A percentile compares a stretch with the other conserved stretches of the same genome.
These are phyloP conservation scores for Geotrichum klebahnii DNA, from an alignment of 1,139 yeast genomes.

Conservation along the genomic window DNA sequence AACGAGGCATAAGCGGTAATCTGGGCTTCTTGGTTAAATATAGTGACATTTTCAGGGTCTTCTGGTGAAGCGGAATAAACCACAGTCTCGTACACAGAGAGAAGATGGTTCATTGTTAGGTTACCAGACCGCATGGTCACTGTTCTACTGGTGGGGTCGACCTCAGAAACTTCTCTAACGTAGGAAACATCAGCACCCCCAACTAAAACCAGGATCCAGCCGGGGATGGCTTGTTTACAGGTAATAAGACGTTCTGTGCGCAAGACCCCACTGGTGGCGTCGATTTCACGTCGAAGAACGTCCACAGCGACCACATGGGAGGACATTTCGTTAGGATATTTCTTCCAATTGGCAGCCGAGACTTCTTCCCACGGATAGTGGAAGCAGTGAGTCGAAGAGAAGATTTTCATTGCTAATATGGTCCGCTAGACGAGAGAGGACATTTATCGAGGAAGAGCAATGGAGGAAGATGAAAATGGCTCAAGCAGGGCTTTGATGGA, in stretches of 20 bases:
- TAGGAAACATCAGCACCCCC: conserved; percentile 74
- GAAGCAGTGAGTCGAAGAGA: conserved; percentile 63
- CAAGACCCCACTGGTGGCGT: conserved; percentile 52
- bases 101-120: conserved; percentile 70
- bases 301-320: conserved; percentile 96
- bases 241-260: conserved; percentile 85
- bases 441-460: no score
- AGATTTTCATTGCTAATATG: conserved; percentile 87
- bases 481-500: no score
- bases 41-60: conserved; percentile 51
- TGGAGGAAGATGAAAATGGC: no score
- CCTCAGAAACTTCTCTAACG: conserved; percentile 85
- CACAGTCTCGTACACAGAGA: conserved; percentile 83
- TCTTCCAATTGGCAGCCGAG: conserved; percentile 94
- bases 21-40: conserved; percentile 77
- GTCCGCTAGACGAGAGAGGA: no score
- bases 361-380: conserved; percentile 91
- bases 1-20: conserved; percentile 80
- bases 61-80: conserved; percentile 63
- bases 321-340: conserved; percentile 88
- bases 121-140: conserved; percentile 81
- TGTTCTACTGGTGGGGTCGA: conserved; percentile 61
- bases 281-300: conserved; percentile 67
- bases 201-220: conserved; percentile 69
- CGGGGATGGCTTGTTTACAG: conserved; percentile 81